Base-by-base conservation (phyloP, 2,329 filamentous ascomycete genomes). In the Pseudocercospora eumusae region DNA sequence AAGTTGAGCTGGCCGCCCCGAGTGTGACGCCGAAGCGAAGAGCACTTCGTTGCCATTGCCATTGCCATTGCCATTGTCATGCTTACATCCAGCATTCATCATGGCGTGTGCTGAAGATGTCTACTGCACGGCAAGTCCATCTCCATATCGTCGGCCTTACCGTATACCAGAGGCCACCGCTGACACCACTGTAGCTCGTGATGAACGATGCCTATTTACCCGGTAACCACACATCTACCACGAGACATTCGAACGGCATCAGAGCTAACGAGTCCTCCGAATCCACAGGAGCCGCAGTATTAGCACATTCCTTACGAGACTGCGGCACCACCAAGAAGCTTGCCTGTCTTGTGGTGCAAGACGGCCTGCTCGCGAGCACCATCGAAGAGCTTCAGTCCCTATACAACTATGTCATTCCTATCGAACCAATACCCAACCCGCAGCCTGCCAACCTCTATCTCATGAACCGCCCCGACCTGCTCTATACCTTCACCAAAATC, bases 401-500 rank as follows among this genome's bases (percentile, higher is more conserved):
- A 54, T 99, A 92, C 80, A 90, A 99, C 80, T 88, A 93, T 75
- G 82, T 98, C 63, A 89, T 98, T 66, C 88, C 93, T 31, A 91
- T 98, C 60, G 84, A 88, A 59, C 87, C 88, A 66, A 88, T 97
- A 73, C 85, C 84, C 66, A 98, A 93, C 75, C 82, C 85, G 62
- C 86, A 84, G 47, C 89, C 91, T 2, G 87, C 86, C 61, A 98
- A 98, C 73, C 85, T 99, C 60, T 87, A 89, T 76, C 84, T 98
- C 60, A 97, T 99, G 93, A 88, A 92, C 75, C 90, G 95, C 57
- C 85, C 88, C 66, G 95, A 99, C 73, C 83, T 99, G 56, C 88
- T 93, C 73, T 93, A 92, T 27, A 90, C 93, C 66, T 98, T 98
- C 74, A 98, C 95, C 69, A 99, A 99, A 81, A 93, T 99, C 77